Evolutionary conservation across 176 grass and related monocot species (phyloP), one percentile per base, ranked within the genome.

Genomic region (Oryza punctata): DNA sequence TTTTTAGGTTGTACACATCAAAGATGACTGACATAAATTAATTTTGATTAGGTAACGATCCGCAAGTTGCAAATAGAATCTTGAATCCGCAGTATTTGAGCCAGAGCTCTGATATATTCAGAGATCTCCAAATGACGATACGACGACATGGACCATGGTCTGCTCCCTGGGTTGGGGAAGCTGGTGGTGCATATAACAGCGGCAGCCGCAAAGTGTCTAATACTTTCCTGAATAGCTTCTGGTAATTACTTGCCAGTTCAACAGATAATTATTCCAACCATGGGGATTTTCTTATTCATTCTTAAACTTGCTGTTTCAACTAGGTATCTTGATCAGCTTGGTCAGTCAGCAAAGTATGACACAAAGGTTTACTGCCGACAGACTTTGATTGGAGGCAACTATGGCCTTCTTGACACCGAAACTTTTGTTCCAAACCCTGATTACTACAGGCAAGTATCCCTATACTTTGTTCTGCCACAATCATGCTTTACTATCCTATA

Each of bases 321-420:
- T 73, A 99, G 96, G 96, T 99, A 99, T 70, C 87, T 99, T 68
- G 96, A 99, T 92, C 93, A 99, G 79, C 85, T 99, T 37, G 96
- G 96, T 18, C 82, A 96, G 69, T 86, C 96, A 67, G 90, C 96
- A 40, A 99, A 90, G 83, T 99, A 99, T 87, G 85, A 96, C 63
- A 94, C 93, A 15, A 96, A 90, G 88, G 93, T 89, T n/a, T 96
- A 99, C 65, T 99, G 97, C 69, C 91, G 97, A 81, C 97, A 99
- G 68, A 86, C 82, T 19, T 89, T 94, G 64, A 96, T 96, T 76
- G 97, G 97, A 25, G 97, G 97, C 35, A 94, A 99, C 75, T 99
- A 99, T 57, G 97, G 97, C 49, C 97, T 99, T 69, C 89, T 99
- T n/a, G 93, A 99, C 66, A 94, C 91, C 0, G 73, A 94, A 23